phyloP scores from a whole-genome alignment of 2,329 filamentous ascomycete species.

The Cordyceps cicadae region DNA sequence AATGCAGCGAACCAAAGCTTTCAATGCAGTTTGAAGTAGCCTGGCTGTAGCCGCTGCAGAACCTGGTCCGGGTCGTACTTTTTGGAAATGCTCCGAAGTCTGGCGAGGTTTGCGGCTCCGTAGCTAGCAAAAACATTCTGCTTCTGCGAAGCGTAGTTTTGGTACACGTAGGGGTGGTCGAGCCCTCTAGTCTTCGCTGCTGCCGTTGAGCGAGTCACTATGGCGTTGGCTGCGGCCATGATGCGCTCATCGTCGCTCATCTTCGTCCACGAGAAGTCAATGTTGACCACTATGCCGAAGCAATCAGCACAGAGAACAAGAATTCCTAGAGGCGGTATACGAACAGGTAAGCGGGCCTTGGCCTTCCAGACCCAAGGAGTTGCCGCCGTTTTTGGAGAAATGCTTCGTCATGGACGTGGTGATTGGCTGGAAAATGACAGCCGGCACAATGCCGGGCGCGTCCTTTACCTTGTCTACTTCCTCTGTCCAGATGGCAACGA shows the following conservation, averaged over 20 bases:
- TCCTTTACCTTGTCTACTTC: slow-evolving; percentile 17
- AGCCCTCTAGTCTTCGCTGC: slow-evolving; percentile 24
- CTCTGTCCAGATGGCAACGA: slow-evolving; percentile 17
- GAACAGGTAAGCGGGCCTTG: slow-evolving; percentile 19
- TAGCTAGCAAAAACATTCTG: slow-evolving; percentile 35
- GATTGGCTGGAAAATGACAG: slow-evolving; percentile 32
- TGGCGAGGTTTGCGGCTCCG: slow-evolving; percentile 29
- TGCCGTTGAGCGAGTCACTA: slow-evolving; percentile 20
- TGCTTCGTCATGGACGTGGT: slow-evolving; percentile 27
- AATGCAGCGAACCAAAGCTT: not conserved
- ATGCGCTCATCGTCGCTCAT: slow-evolving; percentile 27
- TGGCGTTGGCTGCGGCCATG: slow-evolving; percentile 18
- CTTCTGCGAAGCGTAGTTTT: slow-evolving; percentile 36
- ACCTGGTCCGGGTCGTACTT: slow-evolving; percentile 31
- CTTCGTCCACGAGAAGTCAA: slow-evolving; percentile 20
- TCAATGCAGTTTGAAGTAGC: slow-evolving; percentile 31
- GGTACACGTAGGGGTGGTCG: slow-evolving; percentile 32
- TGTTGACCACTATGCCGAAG: slow-evolving; percentile 16
- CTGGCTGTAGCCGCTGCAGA: slow-evolving; percentile 28
- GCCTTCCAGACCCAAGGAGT: slow-evolving; percentile 22
- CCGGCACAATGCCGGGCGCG: slow-evolving; percentile 20
- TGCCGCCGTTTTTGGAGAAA: slow-evolving; percentile 27
- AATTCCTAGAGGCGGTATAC: not conserved
- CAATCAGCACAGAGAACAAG: not conserved
- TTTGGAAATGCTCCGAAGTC: slow-evolving; percentile 21